Evolutionary conservation across 2,329 filamentous ascomycete species (phyloP), one percentile per base, ranked within the genome.

Genomic region (Aphanocladium album): DNA sequence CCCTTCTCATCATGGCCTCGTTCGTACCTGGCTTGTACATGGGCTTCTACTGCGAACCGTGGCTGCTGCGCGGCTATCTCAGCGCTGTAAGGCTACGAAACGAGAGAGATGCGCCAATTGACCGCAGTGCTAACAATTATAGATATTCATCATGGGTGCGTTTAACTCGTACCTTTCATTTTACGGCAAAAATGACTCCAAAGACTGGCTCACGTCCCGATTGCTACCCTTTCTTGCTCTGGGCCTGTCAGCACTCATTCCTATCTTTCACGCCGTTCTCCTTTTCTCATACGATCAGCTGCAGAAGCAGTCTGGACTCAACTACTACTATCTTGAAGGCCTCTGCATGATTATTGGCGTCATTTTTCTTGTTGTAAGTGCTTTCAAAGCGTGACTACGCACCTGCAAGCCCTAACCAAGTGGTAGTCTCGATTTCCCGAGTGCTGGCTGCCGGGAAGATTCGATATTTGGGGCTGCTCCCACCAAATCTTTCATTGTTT

Each of bases 401-500:
- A 2, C 33, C 3, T 21, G 37, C 41, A 6, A 9, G 23, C 21
- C 14, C n/a, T 27, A 21, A 55, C 5, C 9, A 25, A 5, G 9
- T 39, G 16, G 17, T 5, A 79, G 77, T 73, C 70, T 9, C 70
- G 74, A 49, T 74, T 80, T 52, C 78, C 79, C 1, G 78, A 81
- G 65, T 70, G 70, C 30, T 66, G 73, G 52, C 70, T 64, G 19
- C 78, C 77, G 1, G 77, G 75, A 2, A 69, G 60, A 9, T 80
- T 80, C 65, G 78, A 80, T 64, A 73, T 78, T 35, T 76, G 70
- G 63, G 75, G 77, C 17, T 72, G 73, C 3, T 80, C 77, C 16
- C 78, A 80, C 61, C 77, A 80, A 62, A 72, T 80, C 7, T 80
- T 80, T 59, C 78, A 80, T 57, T 64, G 77, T 12, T 69, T 79